Base-by-base conservation (phyloP, 2,329 filamentous ascomycete species). In the Fusarium tanahbumbuense region DNA sequence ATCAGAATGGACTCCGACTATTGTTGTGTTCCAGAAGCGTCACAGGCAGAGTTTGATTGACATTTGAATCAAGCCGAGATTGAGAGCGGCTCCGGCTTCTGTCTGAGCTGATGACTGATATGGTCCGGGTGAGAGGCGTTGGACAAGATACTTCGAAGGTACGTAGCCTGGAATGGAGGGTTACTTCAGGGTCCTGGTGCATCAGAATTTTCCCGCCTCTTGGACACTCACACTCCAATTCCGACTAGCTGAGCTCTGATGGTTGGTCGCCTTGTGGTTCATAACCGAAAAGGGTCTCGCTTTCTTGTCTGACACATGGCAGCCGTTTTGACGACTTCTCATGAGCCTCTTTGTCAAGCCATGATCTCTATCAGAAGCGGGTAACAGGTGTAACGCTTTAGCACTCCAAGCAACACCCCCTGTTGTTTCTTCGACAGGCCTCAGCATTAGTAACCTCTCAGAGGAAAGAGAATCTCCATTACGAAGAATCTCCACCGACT, bases 401-500 rank as follows among this genome's bases (percentile, higher is more conserved):
- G 57, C 12, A 41, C 46, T 59, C 45, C 53, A 47, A 22, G 20
- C n/a, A 60, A 16, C 8, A 25, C 53, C 47, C 68, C 71, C 48
- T 71, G 70, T 34, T 42, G 25, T 46, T 34, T 41, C 42, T 47
- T 32, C 34, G n/a, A 15, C 41, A 71, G 49, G 50, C 54, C 44
- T 56, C 34, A 52, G 12, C 22, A 20, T 58, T 22, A 32, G 44
- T 41, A 41, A 42, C 73, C 73, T 75, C 72, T 75, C 53, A 75
- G 42, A 66, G 18, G 40, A 22, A 40, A 60, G 59, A 47, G 62
- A 75, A 72, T 70, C 52, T 28, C 45, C 55, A 74, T 75, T 73
- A 75, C 73, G 60, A 74, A 73, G 55, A 20, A 41, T 58, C 56
- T 20, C 70, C 70, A 68, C 71, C 40, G 60, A 45, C 52, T 60